Conservation (phyloP, 176 grass and related monocot genomes). For the Cenchrus purpureus region DNA sequence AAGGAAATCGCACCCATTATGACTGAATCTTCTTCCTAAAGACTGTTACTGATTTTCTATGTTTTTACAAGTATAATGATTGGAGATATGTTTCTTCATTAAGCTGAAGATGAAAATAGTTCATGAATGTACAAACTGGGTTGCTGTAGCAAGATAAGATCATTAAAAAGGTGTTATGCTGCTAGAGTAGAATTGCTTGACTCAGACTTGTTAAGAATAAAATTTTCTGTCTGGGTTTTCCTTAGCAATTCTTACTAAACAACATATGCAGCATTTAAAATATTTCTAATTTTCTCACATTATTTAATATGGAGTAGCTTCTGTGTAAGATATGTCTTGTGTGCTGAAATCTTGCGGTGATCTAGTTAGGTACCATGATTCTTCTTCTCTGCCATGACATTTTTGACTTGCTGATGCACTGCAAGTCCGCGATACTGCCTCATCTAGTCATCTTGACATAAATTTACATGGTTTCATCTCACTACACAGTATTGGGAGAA, state of each 20-base stretch:
- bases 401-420: conserved; percentile 3
- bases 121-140: background rate
- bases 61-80: background rate
- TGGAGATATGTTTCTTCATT: background rate
- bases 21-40: conserved; percentile 60
- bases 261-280: background rate
- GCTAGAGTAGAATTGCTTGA: background rate
- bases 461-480: conserved; percentile 1
- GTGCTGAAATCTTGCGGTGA: conserved; percentile 6
- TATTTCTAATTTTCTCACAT: background rate
- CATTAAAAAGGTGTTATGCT: background rate
- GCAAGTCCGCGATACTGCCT: conserved; percentile 1
- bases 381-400: background rate
- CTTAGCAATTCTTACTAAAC: background rate
- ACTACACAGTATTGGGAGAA: conserved; percentile 82
- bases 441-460: background rate
- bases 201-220: background rate
- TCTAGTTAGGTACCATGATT: conserved; percentile 18
- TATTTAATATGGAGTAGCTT: background rate
- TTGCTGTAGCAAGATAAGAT: background rate
- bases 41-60: background rate
- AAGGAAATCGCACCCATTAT: conserved; percentile 91
- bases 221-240: background rate
- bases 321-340: background rate
- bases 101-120: background rate